Base-by-base conservation (phyloP, 73 alveolate species). In the Paraurostyla sp. region DNA sequence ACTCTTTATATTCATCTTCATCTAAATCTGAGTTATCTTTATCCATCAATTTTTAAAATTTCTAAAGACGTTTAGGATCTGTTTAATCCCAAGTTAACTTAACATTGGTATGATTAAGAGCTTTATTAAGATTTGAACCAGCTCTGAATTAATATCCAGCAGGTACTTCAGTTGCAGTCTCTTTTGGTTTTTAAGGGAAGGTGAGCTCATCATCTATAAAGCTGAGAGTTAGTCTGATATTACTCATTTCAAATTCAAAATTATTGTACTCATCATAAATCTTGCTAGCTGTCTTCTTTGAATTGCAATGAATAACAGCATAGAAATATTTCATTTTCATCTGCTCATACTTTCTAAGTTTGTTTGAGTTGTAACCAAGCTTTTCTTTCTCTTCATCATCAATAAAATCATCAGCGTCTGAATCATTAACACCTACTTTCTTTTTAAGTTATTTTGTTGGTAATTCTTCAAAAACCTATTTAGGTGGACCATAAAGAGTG, bases 1-100 rank as follows among this genome's bases (percentile, higher is more conserved):
- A 87, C 80, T 97, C 98, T 80, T 92, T 91, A 20, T 85, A 89
- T 42, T 96, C 99, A 25, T 93, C 93, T 65, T 94, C 97, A 48
- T 96, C 96, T 58, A 93, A 71, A 3, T 95, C 95, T 58, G 87
- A 92, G 78, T 91, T 94, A 20, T 85, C 92, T 57, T 36, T 69
- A 27, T 69, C 62, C 84, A 93, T 91, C 40, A 92, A 95, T 57
- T 95, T 95, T 18, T 88, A 52, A 41, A 93, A 65, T 58, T 80
- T 89, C 68, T 95, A 92, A 36, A 62, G 83, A 32, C 98, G 85
- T 75, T 94, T 93, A 36, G 98, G 98, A 62, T 96, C 96, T 25
- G 93, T 93, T 83, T 97, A 93, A 59, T 97, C 99, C 99, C 99
- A 97, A 3, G 99, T 97, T 75, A 97, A 75, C 91, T 94, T 96